phyloP scores from a whole-genome alignment of 2,329 filamentous ascomycete genomes.

The Emergomyces orientalis region DNA sequence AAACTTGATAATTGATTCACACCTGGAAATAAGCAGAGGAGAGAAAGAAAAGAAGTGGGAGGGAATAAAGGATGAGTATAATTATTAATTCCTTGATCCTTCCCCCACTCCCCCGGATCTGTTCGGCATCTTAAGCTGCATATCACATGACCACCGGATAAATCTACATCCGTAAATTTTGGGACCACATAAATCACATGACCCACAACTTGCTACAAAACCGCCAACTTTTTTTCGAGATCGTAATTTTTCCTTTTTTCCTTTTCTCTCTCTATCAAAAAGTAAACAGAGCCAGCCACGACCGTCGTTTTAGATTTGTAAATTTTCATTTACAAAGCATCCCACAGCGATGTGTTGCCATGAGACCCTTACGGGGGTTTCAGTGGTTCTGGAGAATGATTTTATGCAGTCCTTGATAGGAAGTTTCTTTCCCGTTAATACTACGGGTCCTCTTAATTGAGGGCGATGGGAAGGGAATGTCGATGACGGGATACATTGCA shows the following conservation, averaged over 20 bases:
- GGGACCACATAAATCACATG: conserved; percentile 20
- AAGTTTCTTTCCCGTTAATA: conserved; percentile 56
- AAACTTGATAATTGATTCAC: not conserved
- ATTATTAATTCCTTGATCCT: not conserved
- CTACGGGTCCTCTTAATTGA: conserved; percentile 56
- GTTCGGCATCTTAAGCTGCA: not conserved
- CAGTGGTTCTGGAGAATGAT: conserved; percentile 55
- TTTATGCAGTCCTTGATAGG: conserved; percentile 52
- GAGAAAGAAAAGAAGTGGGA: not conserved
- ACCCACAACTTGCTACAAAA: conserved; percentile 24
- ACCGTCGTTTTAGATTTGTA: conserved; percentile 48
- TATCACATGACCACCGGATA: conserved; percentile 13
- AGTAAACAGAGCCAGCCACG: conserved; percentile 58
- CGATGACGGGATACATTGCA: conserved; percentile 58
- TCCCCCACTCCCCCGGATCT: not conserved
- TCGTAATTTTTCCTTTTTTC: conserved; percentile 22
- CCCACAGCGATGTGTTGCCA: conserved; percentile 60
- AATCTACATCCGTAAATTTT: conserved; percentile 14
- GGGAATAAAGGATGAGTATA: not conserved
- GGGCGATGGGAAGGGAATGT: conserved; percentile 62
- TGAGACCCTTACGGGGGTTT: conserved; percentile 42
- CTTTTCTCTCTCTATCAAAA: conserved; percentile 47
- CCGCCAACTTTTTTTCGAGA: not conserved
- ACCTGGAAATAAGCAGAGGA: not conserved
- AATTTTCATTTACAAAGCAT: not conserved